These are phyloP conservation scores for Testicularia cyperi DNA, from an alignment of 1,284 basidiomycete genomes.

Conservation along the genomic window DNA sequence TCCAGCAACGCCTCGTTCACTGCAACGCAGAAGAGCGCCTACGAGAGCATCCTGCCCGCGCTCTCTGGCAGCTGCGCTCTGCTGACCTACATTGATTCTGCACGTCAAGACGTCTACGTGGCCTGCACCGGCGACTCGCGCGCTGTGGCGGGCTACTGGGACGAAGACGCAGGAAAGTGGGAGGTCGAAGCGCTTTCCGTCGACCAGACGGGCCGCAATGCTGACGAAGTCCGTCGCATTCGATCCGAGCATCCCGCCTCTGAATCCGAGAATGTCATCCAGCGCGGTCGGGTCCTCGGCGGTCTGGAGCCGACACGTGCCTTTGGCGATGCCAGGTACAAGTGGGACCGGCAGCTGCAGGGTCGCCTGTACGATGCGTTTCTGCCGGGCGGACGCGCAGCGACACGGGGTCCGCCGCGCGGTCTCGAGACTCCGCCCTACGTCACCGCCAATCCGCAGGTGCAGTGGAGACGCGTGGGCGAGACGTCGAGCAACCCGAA, in stretches of 20 bases:
- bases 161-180: slow-evolving; percentile 66
- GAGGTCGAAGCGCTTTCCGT: slow-evolving; percentile 86
- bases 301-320: slow-evolving; percentile 91
- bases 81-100: slow-evolving; percentile 57
- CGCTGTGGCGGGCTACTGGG: slow-evolving; percentile 90
- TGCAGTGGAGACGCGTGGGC: slow-evolving; percentile 50
- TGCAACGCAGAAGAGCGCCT: slow-evolving; percentile 51
- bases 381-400: slow-evolving; percentile 42
- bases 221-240: slow-evolving; percentile 74
- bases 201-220: slow-evolving; percentile 92
- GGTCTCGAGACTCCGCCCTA: slow-evolving; percentile 74
- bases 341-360: slow-evolving; percentile 65
- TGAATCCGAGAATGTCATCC: slow-evolving; percentile 79
- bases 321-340: slow-evolving; percentile 92
- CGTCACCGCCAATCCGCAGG: slow-evolving; percentile 79
- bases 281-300: slow-evolving; percentile 71
- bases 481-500: slow-evolving; percentile 21
- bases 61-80: slow-evolving; percentile 55
- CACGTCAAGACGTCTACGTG: slow-evolving; percentile 57
- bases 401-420: slow-evolving; percentile 45
- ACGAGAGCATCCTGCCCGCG: slow-evolving; percentile 56
- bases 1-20: slow-evolving; percentile 41
- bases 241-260: slow-evolving; percentile 76
- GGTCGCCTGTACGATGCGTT: slow-evolving; percentile 61
- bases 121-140: slow-evolving; percentile 92